A percentile compares a stretch with the other conserved stretches of the same genome.
Conservation (phyloP, 805 yeast genomes). For the Starmerella bombicola region DNA sequence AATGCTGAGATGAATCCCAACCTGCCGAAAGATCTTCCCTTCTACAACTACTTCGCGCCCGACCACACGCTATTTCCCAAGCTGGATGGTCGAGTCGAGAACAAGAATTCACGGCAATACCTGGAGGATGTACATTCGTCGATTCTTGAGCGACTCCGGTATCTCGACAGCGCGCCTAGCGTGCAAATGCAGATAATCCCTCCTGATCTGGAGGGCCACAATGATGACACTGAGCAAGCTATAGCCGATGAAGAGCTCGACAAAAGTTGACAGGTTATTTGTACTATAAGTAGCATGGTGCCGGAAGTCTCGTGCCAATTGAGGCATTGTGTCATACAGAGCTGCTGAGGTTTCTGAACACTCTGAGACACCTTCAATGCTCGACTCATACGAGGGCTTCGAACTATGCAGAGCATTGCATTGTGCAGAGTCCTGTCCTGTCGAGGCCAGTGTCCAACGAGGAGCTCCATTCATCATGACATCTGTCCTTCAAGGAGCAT, state of each 20-base stretch:
- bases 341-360: no score
- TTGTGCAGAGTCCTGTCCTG: no score
- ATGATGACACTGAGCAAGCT: constrained; percentile 31
- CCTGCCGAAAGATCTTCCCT: constrained; percentile 63
- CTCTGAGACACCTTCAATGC: no score
- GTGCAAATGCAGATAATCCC: constrained; percentile 88
- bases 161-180: constrained; percentile 81
- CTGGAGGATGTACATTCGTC: constrained; percentile 66
- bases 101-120: constrained; percentile 71
- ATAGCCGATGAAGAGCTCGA: constrained; percentile 23
- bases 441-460: no score
- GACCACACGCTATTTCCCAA: constrained; percentile 82
- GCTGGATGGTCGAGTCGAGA: constrained; percentile 67
- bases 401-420: no score
- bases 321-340: no score
- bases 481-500: no score
- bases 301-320: no score
- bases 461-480: no score
- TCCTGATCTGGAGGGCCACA: constrained; percentile 40
- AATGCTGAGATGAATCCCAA: constrained; percentile 64
- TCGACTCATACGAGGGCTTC: no score
- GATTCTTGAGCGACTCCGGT: constrained; percentile 68
- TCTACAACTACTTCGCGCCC: constrained; percentile 75
- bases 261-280: not conserved
- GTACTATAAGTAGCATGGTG: no score